These are phyloP conservation scores for Pichia terricola DNA, from an alignment of 1,139 yeast genomes.

Conservation along the genomic window DNA sequence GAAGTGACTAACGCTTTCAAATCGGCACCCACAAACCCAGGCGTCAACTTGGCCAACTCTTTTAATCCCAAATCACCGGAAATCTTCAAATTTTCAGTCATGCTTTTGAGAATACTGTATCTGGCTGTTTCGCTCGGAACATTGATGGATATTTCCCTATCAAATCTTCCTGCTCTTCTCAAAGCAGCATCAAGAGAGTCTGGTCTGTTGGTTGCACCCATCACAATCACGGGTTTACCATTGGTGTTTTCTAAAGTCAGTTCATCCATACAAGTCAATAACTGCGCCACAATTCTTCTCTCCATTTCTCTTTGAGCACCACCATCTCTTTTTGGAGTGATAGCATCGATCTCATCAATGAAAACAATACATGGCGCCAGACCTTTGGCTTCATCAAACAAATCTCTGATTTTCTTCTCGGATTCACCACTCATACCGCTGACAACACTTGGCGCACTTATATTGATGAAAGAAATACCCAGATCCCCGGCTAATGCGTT, in stretches of 20 bases:
- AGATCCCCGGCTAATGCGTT: conserved; percentile 93
- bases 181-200: conserved; percentile 97
- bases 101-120: conserved; percentile 61
- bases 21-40: conserved; percentile 98
- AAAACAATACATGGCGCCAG: conserved; percentile 90
- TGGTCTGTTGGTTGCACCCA: conserved; percentile 97
- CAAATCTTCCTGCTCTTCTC: conserved; percentile 96
- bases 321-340: conserved; percentile 96
- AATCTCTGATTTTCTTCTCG: conserved; percentile 85
- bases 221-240: conserved; percentile 91
- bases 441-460: conserved; percentile 93
- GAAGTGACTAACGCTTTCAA: conserved; percentile 89
- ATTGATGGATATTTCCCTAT: conserved; percentile 74
- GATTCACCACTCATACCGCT: conserved; percentile 99
- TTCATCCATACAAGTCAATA: conserved; percentile 90
- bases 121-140: conserved; percentile 89
- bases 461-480: conserved; percentile 82
- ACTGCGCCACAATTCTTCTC: conserved; percentile 89
- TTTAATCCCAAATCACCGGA: conserved; percentile 63
- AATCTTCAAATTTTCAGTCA: conserved; percentile 59
- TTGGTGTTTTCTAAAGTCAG: conserved; percentile 76
- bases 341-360: conserved; percentile 95
- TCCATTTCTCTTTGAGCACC: conserved; percentile 99
- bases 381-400: conserved; percentile 85
- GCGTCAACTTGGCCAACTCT: conserved; percentile 81